Evolutionary conservation across 371 early-diverging fungal species (phyloP), one percentile per base, ranked within the genome.

Genomic region (Zopfochytrium polystomum): DNA sequence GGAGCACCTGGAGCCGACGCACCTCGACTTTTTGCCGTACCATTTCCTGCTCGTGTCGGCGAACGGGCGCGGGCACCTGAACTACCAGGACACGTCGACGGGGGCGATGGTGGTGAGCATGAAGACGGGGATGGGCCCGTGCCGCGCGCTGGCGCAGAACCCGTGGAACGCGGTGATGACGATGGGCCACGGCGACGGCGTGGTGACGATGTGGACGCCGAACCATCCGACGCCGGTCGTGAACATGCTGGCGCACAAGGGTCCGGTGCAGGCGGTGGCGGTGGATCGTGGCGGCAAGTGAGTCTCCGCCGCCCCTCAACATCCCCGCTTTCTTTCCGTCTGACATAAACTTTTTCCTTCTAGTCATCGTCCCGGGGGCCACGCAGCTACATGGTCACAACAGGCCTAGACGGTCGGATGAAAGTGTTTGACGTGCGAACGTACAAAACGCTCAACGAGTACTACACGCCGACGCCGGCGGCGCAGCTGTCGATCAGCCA

Each of bases 391-490:
- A 90, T 99, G 92, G 93, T 94, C 13, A 96, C 97, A 23, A 73
- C 91, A 26, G 96, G 98, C 6, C 72, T 89, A 38, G 99, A 97
- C 69, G 91, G 90, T 13, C 88, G 87, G 53, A 67, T 99, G 38
- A 94, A 95, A 72, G 69, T 95, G 2, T 99, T 96, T 94, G 99
- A 99, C 82, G 79, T 98, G 9, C 85, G 99, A 56, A 93, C 82
- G 22, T 95, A 87, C 76, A 87, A 87, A 58, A 73, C 79, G 7
- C 65, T 98, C 27, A 85, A 95, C 61, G 82, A 84, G 67, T 92
- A 95, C 69, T 86, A 62, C 70, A 89, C 88, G 11, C 80, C 83
- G 5, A 80, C 83, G 0, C 90, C 91, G 1, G 91, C 90, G 7
- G 68, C 85, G 2, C 81, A 84, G 25, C 69, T 92, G 29, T 82